A percentile compares a stretch with the other conserved stretches of the same genome.
Evolutionary conservation across 306 rosid genomes (phyloP).

Genomic region (Cucurbita argyrosperma): DNA sequence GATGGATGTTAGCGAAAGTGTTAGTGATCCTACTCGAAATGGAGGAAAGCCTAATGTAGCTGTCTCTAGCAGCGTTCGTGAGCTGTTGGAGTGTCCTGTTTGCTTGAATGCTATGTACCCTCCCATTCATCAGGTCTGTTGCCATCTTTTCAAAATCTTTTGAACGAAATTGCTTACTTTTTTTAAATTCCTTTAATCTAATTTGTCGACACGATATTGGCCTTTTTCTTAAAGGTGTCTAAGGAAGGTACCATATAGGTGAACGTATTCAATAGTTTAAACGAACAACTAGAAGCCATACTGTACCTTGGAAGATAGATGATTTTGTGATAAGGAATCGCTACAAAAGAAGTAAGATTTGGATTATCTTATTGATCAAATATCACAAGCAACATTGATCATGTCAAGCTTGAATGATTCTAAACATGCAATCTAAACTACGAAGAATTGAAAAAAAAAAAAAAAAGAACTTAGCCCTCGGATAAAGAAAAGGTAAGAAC

Average conservation of each 20-base stretch:
- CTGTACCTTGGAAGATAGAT: not conserved
- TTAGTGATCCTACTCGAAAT: constrained; percentile 39
- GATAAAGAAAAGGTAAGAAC: too few relatives aligned
- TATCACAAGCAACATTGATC: too few relatives aligned
- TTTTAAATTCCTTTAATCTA: not conserved
- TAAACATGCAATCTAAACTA: too few relatives aligned
- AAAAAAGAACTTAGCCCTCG: too few relatives aligned
- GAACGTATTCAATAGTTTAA: not conserved
- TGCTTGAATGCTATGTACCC: constrained; percentile 94
- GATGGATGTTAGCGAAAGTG: constrained; percentile 39
- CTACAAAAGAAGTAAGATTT: too few relatives aligned
- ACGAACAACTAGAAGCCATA: not conserved
- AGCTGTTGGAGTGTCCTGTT: constrained; percentile 89
- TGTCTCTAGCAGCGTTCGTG: constrained; percentile 81
- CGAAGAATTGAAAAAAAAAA: too few relatives aligned
- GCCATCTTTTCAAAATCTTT: not conserved
- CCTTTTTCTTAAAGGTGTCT: not conserved
- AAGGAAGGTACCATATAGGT: not conserved
- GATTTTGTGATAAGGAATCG: not conserved
- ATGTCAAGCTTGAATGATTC: too few relatives aligned
- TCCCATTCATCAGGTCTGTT: constrained; percentile 80
- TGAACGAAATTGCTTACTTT: not conserved
- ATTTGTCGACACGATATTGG: not conserved
- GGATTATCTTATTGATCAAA: too few relatives aligned
- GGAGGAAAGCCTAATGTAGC: constrained; percentile 36